Conservation (phyloP, 306 rosid species). For the Betula pendula region DNA sequence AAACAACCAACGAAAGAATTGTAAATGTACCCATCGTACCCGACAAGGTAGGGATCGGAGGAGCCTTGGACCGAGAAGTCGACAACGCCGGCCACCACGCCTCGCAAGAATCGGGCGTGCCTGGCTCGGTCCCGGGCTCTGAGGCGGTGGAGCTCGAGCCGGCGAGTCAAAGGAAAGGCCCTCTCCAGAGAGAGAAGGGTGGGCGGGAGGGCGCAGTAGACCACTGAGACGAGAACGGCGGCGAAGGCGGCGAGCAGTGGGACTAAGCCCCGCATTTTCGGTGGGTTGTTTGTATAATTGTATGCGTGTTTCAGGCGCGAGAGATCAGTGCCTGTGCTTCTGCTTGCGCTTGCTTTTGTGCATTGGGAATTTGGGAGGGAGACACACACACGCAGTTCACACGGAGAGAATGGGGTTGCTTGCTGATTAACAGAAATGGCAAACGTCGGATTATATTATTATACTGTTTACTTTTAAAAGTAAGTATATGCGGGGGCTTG, state of each 20-base stretch:
- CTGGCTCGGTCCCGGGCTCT: conserved; percentile 67
- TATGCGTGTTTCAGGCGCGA: conserved; percentile 18
- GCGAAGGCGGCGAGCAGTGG: conserved; percentile 29
- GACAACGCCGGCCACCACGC: conserved; percentile 55
- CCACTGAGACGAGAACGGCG: conserved; percentile 35
- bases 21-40: conserved; percentile 57
- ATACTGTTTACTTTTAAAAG: too few relatives aligned
- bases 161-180: conserved; percentile 48
- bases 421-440: neutral
- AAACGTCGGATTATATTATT: neutral
- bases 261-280: conserved; percentile 51
- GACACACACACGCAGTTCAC: neutral
- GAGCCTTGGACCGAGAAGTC: conserved; percentile 79
- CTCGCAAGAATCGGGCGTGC: conserved; percentile 72
- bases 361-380: conserved; percentile 33
- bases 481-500: too few relatives aligned
- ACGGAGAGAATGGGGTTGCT: neutral
- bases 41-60: conserved; percentile 68
- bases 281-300: neutral
- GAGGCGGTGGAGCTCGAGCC: conserved; percentile 52
- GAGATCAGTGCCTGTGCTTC: conserved; percentile 28
- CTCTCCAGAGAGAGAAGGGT: conserved; percentile 60
- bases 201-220: conserved; percentile 41
- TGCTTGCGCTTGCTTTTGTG: conserved; percentile 27
- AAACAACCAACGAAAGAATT: conserved; percentile 29